These are phyloP conservation scores for Candida chilensis DNA, from an alignment of 805 yeast species.

Conservation along the genomic window DNA sequence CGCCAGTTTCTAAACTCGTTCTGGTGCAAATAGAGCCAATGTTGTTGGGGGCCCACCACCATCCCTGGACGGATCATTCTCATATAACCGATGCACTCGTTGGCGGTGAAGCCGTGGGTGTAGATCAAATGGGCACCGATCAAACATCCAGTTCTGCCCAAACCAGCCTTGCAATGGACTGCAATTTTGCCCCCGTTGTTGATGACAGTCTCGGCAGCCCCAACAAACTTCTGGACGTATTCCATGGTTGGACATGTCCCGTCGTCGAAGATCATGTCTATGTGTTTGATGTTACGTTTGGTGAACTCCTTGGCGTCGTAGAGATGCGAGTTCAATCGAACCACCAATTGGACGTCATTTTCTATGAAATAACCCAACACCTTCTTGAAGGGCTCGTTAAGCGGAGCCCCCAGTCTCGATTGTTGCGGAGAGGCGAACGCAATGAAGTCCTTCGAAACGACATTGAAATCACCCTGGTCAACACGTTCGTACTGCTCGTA, in stretches of 20 bases:
- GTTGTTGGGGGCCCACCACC: constrained; percentile 99
- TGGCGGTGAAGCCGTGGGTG: constrained; percentile 95
- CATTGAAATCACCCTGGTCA: constrained; percentile 94
- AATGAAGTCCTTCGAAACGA: constrained; percentile 84
- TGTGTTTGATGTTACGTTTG: constrained; percentile 74
- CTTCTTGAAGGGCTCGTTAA: constrained; percentile 71
- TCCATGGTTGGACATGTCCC: constrained; percentile 97
- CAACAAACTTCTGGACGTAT: constrained; percentile 84
- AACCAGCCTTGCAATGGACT: constrained; percentile 98
- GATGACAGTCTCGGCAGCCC: constrained; percentile 89
- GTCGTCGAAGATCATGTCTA: constrained; percentile 95
- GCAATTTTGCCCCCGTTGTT: constrained; percentile 87
- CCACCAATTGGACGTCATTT: constrained; percentile 79
- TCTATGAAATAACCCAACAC: constrained; percentile 71
- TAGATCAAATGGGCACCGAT: constrained; percentile 96
- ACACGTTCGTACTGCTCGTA: constrained; percentile 93
- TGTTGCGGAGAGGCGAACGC: constrained; percentile 98
- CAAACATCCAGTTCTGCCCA: constrained; percentile 95
- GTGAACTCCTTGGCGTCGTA: constrained; percentile 83
- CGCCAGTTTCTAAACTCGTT: constrained; percentile 95
- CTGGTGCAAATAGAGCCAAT: constrained; percentile 95
- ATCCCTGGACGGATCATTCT: constrained; percentile 96
- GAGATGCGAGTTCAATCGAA: constrained; percentile 84
- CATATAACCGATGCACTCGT: constrained; percentile 94
- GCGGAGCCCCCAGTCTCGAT: constrained; percentile 33